Base-by-base conservation (phyloP, 768 basidiomycete species). In the Tephrocybe sp. region DNA sequence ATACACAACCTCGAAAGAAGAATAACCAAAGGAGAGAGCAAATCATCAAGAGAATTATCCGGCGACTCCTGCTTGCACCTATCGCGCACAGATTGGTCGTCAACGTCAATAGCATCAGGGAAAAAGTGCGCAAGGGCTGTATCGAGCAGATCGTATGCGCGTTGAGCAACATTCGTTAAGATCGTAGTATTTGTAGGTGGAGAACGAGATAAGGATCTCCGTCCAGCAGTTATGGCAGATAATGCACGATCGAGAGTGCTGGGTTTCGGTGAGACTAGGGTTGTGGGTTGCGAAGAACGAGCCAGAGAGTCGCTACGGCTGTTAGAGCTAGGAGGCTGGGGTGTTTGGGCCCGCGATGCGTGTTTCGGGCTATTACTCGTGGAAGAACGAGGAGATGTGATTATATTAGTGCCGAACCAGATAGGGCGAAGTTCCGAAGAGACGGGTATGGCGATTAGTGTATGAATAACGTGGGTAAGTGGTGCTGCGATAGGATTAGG, bases 401-500 rank as follows among this genome's bases (percentile, higher is more conserved):
- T 52, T 43, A n/a, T 64, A 45, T 50, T 65, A 60, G 55, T 61
- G 38, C 74, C 80, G 52, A 90, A 80, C 90, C 91, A 91, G 34
- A 77, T 61, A 25, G 71, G 56, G 43, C 74, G 79, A 45, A 86
- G 73, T 40, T 75, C 64, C 11, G 82, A 65, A 29, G 73, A 68
- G 46, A 90, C 72, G 36, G 94, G 94, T 49, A 94, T 79, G 27
- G 77, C 80, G 52, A 94, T 88, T 38, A 97, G 76, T 9, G 82
- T 72, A 61, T 97, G 90, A 33, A 95, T 85, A 45, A 85, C 76
- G 53, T 95, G 88, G 1, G 88, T 84, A 27, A 97, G 67, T 0
- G 94, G 91, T 0, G 85, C 67, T 0, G 80, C 70, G 30, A 95
- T 70, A 2, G 91, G 91, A 3, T 72, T 73, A 9, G 78, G 76